Conservation (phyloP, 495 filamentous ascomycete genomes). For the Penicillium parvum region DNA sequence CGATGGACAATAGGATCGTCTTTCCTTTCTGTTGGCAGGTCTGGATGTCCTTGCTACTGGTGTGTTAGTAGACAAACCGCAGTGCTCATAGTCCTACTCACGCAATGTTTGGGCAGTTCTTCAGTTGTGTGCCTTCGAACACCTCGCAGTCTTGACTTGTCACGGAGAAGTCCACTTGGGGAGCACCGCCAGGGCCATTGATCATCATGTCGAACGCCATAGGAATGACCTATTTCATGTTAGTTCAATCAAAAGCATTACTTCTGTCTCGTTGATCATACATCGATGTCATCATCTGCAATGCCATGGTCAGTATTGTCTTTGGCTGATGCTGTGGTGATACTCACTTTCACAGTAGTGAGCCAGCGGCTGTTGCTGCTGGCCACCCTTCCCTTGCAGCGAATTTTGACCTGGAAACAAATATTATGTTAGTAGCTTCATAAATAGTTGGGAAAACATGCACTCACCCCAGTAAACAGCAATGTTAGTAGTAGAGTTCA, state of each 20-base stretch:
- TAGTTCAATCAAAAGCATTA: background rate
- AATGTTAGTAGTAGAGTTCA: conserved; percentile 45
- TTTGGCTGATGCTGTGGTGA: background rate
- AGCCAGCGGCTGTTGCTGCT: conserved; percentile 50
- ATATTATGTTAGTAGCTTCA: background rate
- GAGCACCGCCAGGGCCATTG: conserved; percentile 44
- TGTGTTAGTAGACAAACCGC: conserved; percentile 12
- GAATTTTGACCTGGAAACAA: conserved; percentile 54
- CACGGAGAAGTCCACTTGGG: conserved; percentile 58
- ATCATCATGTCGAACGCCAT: conserved; percentile 58
- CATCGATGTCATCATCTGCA: conserved; percentile 38
- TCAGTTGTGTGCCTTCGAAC: conserved; percentile 52
- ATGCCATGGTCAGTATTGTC: background rate
- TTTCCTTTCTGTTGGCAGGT: conserved; percentile 62
- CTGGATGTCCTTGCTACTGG: conserved; percentile 51
- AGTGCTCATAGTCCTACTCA: conserved; percentile 19
- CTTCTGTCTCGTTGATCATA: conserved; percentile 11
- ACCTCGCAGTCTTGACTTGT: conserved; percentile 53
- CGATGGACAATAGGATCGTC: conserved; percentile 63
- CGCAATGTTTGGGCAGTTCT: conserved; percentile 61
- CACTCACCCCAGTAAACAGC: conserved; percentile 59
- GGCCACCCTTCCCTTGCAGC: conserved; percentile 34
- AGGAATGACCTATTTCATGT: conserved; percentile 48
- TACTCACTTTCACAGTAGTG: conserved; percentile 57
- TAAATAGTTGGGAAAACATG: background rate